Percentiles rank a stretch among this genome's conserved stretches.
Evolutionary conservation across 2,329 filamentous ascomycete genomes (phyloP).

Genomic region (Hypocrella siamensis): DNA sequence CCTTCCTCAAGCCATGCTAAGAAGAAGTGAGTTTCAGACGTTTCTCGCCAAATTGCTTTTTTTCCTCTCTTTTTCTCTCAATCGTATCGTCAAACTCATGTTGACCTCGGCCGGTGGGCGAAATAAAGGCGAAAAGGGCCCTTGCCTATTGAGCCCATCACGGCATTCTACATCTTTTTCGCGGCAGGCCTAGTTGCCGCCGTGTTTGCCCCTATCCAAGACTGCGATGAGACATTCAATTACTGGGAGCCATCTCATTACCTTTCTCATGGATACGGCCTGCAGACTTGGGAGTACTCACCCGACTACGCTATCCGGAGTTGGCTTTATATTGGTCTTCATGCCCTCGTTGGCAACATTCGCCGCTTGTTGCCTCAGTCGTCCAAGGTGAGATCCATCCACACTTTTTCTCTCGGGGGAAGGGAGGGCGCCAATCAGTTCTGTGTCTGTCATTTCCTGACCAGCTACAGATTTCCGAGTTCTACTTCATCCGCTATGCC

Average conservation of each 20-base stretch:
- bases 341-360: slow-evolving; percentile 56
- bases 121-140: slow-evolving; percentile 33
- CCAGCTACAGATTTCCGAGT: slow-evolving; percentile 44
- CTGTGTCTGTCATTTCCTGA: slow-evolving; percentile 3
- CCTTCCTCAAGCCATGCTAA: slow-evolving; percentile 32
- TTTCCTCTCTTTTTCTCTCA: neutral
- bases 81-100: neutral
- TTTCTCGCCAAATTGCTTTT: no score
- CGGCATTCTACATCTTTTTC: slow-evolving; percentile 69
- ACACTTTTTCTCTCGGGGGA: neutral
- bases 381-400: slow-evolving; percentile 30
- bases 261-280: slow-evolving; percentile 75
- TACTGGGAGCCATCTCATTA: slow-evolving; percentile 98
- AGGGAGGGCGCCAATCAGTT: no score
- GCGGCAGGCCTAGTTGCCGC: slow-evolving; percentile 61
- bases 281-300: slow-evolving; percentile 98
- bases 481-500: slow-evolving; percentile 69
- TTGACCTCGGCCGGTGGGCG: neutral
- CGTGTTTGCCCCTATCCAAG: slow-evolving; percentile 77
- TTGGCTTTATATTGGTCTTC: slow-evolving; percentile 77
- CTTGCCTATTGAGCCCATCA: slow-evolving; percentile 54
- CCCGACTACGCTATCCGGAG: slow-evolving; percentile 88
- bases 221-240: slow-evolving; percentile 98
- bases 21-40: slow-evolving; percentile 30
- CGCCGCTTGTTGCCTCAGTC: slow-evolving; percentile 46